These are phyloP conservation scores for Eucommia ulmoides DNA, from an alignment of 257 asterid species.

Conservation along the genomic window DNA sequence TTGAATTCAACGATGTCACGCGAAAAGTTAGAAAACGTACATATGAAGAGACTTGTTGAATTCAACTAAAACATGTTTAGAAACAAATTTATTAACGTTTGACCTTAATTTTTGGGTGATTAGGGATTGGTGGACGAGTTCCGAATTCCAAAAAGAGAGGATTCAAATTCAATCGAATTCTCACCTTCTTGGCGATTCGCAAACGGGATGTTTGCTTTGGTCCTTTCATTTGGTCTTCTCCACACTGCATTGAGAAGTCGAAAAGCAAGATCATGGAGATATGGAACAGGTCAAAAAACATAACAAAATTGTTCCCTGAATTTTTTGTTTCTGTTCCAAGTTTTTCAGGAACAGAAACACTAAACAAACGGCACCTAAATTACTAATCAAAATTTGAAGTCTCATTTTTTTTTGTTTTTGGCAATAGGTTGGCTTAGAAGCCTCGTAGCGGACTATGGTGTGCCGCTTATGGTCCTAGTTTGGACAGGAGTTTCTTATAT, in stretches of 20 bases:
- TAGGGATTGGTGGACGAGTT: conserved; percentile 86
- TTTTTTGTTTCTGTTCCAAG: too few species aligned
- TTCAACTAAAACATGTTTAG: too few species aligned
- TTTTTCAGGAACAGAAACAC: too few species aligned
- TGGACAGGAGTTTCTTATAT: conserved; percentile 82
- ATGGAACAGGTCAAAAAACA: conserved; percentile 77
- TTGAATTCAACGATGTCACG: too few species aligned
- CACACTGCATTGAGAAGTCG: conserved; percentile 70
- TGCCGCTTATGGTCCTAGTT: conserved; percentile 81
- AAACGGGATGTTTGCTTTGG: conserved; percentile 82
- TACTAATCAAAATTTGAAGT: too few species aligned
- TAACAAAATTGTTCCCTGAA: too few species aligned
- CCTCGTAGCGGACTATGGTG: conserved; percentile 86
- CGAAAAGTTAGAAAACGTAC: too few species aligned
- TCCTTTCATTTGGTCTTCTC: conserved; percentile 65
- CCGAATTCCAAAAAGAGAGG: conserved; percentile 53
- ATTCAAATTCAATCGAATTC: conserved; percentile 28
- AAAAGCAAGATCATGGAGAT: conserved; percentile 86
- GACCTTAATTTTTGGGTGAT: not conserved
- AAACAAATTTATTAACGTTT: too few species aligned
- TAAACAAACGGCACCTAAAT: too few species aligned
- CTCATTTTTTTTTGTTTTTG: not conserved
- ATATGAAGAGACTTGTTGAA: too few species aligned
- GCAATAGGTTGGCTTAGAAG: conserved; percentile 81
- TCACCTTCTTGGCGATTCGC: conserved; percentile 83